Percentiles rank a stretch among this genome's conserved stretches.
Evolutionary conservation across 306 rosid species (phyloP).

Genomic region (Senna siamea): DNA sequence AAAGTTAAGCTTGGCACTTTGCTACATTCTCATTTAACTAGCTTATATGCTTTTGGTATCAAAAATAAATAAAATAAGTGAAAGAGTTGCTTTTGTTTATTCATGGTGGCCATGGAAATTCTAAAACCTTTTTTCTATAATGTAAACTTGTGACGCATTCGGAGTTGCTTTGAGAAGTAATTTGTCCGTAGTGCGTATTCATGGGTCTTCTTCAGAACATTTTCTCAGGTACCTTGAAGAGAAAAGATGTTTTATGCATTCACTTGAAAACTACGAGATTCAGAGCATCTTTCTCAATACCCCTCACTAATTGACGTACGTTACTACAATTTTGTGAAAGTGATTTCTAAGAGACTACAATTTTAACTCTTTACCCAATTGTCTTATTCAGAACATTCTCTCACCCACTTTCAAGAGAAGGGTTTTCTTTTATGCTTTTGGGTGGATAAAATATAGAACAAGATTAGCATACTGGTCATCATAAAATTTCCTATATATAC

Average conservation of each 20-base stretch:
- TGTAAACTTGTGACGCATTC: no score
- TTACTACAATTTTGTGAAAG: background rate
- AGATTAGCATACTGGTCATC: background rate
- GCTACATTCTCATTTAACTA: background rate
- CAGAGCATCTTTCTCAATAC: no score
- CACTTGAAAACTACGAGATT: no score
- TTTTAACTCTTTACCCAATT: background rate
- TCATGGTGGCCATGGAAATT: background rate
- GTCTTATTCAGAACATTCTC: constrained; percentile 8
- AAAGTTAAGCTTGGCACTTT: background rate
- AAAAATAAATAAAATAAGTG: no score
- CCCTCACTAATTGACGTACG: background rate
- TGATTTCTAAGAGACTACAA: background rate
- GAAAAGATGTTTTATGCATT: no score
- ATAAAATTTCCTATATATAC: background rate
- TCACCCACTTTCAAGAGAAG: background rate
- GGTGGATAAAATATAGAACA: background rate
- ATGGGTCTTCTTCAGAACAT: no score
- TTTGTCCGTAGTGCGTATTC: no score
- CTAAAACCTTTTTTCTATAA: background rate
- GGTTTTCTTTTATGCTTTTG: background rate
- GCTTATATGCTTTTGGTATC: no score
- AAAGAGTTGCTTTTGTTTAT: background rate
- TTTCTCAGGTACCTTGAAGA: no score
- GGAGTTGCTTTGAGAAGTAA: no score